Evolutionary conservation across 2,329 filamentous ascomycete genomes (phyloP).

Genomic region (Pseudocercospora fuligena): DNA sequence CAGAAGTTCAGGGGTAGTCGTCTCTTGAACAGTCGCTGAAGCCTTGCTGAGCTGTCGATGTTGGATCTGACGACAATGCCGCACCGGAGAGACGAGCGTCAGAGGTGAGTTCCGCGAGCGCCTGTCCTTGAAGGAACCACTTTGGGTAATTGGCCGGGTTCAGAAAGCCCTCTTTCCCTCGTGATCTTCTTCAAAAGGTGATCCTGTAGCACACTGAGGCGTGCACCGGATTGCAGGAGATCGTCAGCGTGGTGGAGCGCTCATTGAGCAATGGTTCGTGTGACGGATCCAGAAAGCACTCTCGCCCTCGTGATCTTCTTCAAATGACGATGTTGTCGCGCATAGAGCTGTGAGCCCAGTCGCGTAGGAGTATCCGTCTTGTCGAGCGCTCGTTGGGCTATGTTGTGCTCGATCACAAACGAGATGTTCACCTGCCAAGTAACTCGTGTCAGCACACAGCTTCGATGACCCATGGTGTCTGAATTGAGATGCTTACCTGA

Average conservation of each 20-base stretch:
- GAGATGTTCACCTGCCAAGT: neutral
- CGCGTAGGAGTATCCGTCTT: neutral
- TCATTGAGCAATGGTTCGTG: too few species aligned
- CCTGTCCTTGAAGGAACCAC: neutral
- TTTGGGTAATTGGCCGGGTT: neutral
- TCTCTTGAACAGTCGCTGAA: neutral
- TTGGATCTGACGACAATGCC: neutral
- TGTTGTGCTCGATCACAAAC: neutral
- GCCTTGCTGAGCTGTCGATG: neutral
- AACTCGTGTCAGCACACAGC: neutral
- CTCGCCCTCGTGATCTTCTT: neutral
- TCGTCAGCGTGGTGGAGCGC: too few species aligned
- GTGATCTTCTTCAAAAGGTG: too few species aligned
- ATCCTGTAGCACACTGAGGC: too few species aligned
- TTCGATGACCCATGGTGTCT: neutral
- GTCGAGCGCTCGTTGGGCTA: neutral
- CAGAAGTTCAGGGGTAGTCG: too few species aligned
- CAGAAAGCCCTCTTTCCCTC: too few species aligned
- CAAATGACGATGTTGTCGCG: neutral
- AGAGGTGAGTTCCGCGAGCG: neutral
- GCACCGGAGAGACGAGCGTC: too few species aligned
- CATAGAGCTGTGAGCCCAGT: neutral
- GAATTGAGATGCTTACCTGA: neutral
- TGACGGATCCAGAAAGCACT: too few species aligned
- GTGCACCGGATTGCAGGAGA: too few species aligned